Conservation (phyloP, 1,284 basidiomycete genomes). For the Ganoderma boninense region DNA sequence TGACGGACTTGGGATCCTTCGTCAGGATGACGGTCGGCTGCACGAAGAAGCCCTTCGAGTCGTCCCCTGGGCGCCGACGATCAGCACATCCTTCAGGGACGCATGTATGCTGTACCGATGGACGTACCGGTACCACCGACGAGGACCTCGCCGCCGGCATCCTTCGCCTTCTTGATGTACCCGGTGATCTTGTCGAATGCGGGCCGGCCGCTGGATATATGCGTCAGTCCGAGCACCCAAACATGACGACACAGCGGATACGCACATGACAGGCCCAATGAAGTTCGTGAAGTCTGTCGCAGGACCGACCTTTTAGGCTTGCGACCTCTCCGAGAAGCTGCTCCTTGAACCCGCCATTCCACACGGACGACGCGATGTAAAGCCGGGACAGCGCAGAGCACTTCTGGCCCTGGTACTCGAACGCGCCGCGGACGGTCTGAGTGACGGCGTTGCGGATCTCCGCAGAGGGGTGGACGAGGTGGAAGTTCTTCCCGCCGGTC, state of each 20-base stretch:
- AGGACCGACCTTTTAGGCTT: conserved; percentile 88
- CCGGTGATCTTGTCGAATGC: conserved; percentile 91
- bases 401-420: conserved; percentile 99
- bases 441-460: conserved; percentile 89
- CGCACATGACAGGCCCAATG: conserved; percentile 95
- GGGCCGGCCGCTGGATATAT: conserved; percentile 65
- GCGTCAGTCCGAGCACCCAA: not conserved
- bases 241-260: conserved; percentile 16
- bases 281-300: conserved; percentile 87
- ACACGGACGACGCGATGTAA: conserved; percentile 90
- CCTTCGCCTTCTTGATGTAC: conserved; percentile 91
- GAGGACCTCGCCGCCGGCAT: conserved; percentile 88
- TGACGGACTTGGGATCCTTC: conserved; percentile 90
- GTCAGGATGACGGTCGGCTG: conserved; percentile 96
- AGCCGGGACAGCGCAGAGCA: conserved; percentile 94
- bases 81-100: conserved; percentile 2
- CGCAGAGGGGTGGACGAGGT: conserved; percentile 90
- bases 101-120: not conserved
- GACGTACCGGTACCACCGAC: conserved; percentile 80
- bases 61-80: conserved; percentile 65
- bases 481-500: conserved; percentile 98
- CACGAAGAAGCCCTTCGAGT: conserved; percentile 93
- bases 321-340: conserved; percentile 78
- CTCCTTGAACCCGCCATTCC: conserved; percentile 90
- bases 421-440: conserved; percentile 90